phyloP scores from a whole-genome alignment of 805 yeast species.

The Jamesozyma rosinii region DNA sequence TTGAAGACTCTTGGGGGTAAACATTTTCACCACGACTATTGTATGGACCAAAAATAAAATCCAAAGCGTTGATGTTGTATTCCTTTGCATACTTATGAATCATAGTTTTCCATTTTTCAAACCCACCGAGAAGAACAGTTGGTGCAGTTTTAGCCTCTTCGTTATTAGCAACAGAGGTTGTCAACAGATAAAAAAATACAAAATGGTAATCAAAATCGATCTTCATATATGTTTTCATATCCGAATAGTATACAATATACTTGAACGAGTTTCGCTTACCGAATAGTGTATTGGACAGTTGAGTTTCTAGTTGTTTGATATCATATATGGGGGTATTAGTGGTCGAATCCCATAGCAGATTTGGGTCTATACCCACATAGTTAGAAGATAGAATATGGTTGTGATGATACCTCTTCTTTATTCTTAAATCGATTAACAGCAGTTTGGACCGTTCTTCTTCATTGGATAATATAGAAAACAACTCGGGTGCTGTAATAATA shows the following conservation, averaged over 20 bases:
- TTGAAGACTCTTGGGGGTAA: background rate
- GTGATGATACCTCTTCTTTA: conserved; percentile 25
- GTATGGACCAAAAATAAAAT: conserved; percentile 11
- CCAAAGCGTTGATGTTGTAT: conserved; percentile 18
- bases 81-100: conserved; percentile 25
- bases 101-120: conserved; percentile 35
- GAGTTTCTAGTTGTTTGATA: conserved; percentile 25
- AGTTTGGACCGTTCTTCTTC: conserved; percentile 36
- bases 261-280: conserved; percentile 28
- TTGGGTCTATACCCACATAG: conserved; percentile 36
- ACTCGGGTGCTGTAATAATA: conserved; percentile 32
- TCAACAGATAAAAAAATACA: conserved; percentile 25
- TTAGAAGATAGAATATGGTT: conserved; percentile 34
- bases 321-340: conserved; percentile 27
- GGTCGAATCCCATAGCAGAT: conserved; percentile 20
- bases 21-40: conserved; percentile 5
- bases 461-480: conserved; percentile 37
- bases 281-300: conserved; percentile 23
- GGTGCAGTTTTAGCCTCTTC: conserved; percentile 17
- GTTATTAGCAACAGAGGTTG: conserved; percentile 12
- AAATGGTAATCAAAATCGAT: conserved; percentile 28
- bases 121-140: conserved; percentile 36
- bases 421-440: conserved; percentile 36
- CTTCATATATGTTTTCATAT: conserved; percentile 28
- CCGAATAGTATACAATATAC: conserved; percentile 34